Evolutionary conservation across 1,284 basidiomycete species (phyloP).

Genomic region (Puccinia sorghi): DNA sequence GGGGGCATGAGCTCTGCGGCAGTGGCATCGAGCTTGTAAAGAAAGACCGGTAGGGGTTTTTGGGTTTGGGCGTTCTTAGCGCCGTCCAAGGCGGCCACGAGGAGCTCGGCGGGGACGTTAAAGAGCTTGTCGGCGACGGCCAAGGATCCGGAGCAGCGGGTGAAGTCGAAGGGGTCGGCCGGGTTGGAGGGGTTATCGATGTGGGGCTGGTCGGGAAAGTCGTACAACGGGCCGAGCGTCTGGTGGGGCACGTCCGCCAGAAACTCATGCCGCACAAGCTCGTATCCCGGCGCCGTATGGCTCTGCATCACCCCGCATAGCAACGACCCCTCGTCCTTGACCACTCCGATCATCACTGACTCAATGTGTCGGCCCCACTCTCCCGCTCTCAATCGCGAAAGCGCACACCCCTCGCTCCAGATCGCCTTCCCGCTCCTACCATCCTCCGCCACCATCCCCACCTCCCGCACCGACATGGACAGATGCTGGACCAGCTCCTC

Average conservation of each 20-base stretch:
- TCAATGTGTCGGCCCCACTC: constrained; percentile 27
- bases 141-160: not conserved
- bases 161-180: not conserved
- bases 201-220: not conserved
- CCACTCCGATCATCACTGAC: constrained; percentile 17
- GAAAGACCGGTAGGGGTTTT: not conserved
- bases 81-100: not conserved
- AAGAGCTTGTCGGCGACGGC: not conserved
- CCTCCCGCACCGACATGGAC: not conserved
- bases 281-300: constrained; percentile 2
- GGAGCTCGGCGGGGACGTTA: constrained; percentile 6
- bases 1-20: not conserved
- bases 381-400: constrained; percentile 11
- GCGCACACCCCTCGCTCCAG: constrained; percentile 5
- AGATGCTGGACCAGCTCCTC: constrained; percentile 8
- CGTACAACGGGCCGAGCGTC: not conserved
- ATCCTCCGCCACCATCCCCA: constrained; percentile 2
- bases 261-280: not conserved
- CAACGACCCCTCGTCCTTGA: constrained; percentile 33
- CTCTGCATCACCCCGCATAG: not conserved
- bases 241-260: not conserved
- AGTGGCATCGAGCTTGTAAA: constrained; percentile 3
- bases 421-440: not conserved
- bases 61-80: constrained; percentile 3
- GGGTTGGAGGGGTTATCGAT: constrained; percentile 1